phyloP scores from a whole-genome alignment of 345 rosid species.

The Noccaea caerulescens region DNA sequence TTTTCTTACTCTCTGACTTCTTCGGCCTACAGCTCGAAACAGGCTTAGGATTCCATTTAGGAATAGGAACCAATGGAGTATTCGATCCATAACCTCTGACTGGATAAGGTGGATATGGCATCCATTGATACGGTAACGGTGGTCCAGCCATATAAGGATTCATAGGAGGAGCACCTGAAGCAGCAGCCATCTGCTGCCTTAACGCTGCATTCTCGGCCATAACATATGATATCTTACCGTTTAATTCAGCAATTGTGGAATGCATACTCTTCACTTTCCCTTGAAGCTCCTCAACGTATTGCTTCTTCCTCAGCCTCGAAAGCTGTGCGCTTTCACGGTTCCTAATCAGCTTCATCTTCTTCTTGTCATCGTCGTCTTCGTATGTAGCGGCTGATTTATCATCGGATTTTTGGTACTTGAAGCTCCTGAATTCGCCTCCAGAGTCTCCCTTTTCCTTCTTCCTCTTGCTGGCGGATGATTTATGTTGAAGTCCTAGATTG shows the following conservation, averaged over 20 bases:
- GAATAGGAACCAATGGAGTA: slow-evolving; percentile 90
- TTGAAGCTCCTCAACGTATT: slow-evolving; percentile 80
- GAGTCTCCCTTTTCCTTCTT: slow-evolving; percentile 55
- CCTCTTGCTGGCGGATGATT: slow-evolving; percentile 55
- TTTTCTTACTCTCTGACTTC: slow-evolving; percentile 60
- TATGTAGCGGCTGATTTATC: slow-evolving; percentile 20
- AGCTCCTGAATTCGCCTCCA: slow-evolving; percentile 44
- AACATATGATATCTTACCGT: slow-evolving; percentile 64
- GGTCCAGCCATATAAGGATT: slow-evolving; percentile 65
- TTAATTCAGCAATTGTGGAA: slow-evolving; percentile 82
- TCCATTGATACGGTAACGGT: slow-evolving; percentile 71
- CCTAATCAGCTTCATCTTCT: slow-evolving; percentile 71
- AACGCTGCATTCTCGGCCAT: slow-evolving; percentile 88
- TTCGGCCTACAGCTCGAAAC: slow-evolving; percentile 51
- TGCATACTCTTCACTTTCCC: slow-evolving; percentile 54
- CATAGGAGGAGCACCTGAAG: slow-evolving; percentile 59
- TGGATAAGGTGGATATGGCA: slow-evolving; percentile 76
- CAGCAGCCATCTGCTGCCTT: slow-evolving; percentile 68
- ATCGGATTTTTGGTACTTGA: slow-evolving; percentile 52
- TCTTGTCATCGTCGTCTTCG: slow-evolving; percentile 52
- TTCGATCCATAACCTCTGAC: slow-evolving; percentile 79
- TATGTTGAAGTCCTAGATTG: slow-evolving; percentile 46
- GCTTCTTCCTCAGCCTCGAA: slow-evolving; percentile 92
- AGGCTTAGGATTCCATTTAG: slow-evolving; percentile 68
- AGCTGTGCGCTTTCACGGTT: slow-evolving; percentile 97